A percentile compares a stretch with the other conserved stretches of the same genome.
Conservation (phyloP, 345 rosid species). For the Brassica nigra region DNA sequence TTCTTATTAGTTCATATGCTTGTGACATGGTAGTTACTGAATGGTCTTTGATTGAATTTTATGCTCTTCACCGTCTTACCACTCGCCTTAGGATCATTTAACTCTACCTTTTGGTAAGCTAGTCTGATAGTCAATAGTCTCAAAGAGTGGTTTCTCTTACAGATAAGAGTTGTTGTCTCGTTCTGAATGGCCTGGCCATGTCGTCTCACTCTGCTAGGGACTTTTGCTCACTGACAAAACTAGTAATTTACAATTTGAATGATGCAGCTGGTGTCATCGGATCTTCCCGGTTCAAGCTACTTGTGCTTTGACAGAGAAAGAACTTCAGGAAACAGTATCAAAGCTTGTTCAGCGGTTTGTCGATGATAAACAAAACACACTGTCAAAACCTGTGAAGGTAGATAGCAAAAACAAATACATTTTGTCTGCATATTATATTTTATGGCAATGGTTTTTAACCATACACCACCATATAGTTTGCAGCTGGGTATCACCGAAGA, state of each 20-base stretch:
- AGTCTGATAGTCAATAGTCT: background rate
- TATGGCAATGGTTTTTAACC: background rate
- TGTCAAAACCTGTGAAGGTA: slow-evolving; percentile 70
- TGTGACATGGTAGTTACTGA: slow-evolving; percentile 5
- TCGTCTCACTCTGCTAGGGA: background rate
- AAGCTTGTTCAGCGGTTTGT: slow-evolving; percentile 70
- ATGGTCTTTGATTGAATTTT: background rate
- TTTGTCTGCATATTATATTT: background rate
- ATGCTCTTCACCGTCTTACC: background rate
- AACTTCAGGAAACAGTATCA: slow-evolving; percentile 61
- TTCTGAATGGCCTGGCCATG: background rate
- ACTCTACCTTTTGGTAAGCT: background rate
- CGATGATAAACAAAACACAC: slow-evolving; percentile 51
- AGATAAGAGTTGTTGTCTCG: background rate
- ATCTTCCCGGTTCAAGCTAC: slow-evolving; percentile 92
- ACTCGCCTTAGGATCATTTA: background rate
- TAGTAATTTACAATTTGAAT: slow-evolving; percentile 25
- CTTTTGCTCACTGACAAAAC: background rate
- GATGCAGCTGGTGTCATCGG: slow-evolving; percentile 93
- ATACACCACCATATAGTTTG: slow-evolving; percentile 55
- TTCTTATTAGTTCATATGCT: background rate
- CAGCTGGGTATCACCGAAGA: slow-evolving; percentile 86
- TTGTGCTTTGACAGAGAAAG: slow-evolving; percentile 72
- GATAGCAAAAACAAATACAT: background rate
- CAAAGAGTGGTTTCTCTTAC: slow-evolving; percentile 9